Conservation (phyloP, 2,329 filamentous ascomycete species). For the Aureobasidium sp. region DNA sequence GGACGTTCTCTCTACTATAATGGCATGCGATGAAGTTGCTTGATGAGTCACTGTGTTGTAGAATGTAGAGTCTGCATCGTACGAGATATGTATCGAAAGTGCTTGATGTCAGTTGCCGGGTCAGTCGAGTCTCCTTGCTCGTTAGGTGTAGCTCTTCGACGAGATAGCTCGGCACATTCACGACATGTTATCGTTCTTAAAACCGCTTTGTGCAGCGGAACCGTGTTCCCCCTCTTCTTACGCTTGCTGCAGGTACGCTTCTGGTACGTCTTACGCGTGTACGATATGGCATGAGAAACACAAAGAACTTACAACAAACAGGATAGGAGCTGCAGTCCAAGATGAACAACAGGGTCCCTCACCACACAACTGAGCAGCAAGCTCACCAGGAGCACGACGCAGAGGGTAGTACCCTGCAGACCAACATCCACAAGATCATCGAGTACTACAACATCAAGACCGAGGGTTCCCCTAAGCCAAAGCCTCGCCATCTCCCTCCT, state of each 20-base stretch:
- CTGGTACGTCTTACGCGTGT: not conserved
- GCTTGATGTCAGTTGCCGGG: not conserved
- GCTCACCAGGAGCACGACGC: not conserved
- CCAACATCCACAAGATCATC: too few species aligned
- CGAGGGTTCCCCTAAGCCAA: not conserved
- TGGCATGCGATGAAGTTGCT: not conserved
- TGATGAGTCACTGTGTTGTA: not conserved
- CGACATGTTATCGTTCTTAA: not conserved
- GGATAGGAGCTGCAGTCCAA: not conserved
- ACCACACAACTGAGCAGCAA: not conserved
- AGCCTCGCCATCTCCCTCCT: not conserved
- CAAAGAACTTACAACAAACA: not conserved
- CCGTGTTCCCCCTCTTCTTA: not conserved
- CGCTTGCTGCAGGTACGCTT: not conserved
- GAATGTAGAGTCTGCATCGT: not conserved
- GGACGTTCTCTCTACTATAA: not conserved
- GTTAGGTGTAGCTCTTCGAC: not conserved
- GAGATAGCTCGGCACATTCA: not conserved
- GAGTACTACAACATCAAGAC: too few species aligned
- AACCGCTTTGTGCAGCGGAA: not conserved
- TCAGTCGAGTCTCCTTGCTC: not conserved
- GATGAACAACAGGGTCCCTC: slow-evolving; percentile 2
- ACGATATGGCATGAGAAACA: not conserved
- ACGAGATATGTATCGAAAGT: not conserved
- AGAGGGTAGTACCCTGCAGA: too few species aligned